These are phyloP conservation scores for Pilaira anomala DNA, from an alignment of 192 early-diverging fungal species.

Conservation along the genomic window DNA sequence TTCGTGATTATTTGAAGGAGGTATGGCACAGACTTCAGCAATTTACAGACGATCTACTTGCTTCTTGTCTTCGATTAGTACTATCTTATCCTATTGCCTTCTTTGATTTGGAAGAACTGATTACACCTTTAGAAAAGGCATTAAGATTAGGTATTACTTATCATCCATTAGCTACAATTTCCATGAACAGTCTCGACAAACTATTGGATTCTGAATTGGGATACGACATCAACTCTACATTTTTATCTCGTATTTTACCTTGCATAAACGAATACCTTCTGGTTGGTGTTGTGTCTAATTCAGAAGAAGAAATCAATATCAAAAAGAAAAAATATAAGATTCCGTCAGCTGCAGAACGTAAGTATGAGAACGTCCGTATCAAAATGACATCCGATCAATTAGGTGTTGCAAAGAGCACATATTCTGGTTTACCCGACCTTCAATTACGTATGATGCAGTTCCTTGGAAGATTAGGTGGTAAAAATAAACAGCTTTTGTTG, in stretches of 20 bases:
- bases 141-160: constrained; percentile 65
- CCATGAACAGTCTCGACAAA: constrained; percentile 59
- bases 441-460: constrained; percentile 60
- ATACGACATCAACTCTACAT: constrained; percentile 10
- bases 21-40: constrained; percentile 58
- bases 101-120: constrained; percentile 43
- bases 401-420: background rate
- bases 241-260: constrained; percentile 50
- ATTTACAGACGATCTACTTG: constrained; percentile 76
- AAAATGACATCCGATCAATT: constrained; percentile 3
- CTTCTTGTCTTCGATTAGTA: constrained; percentile 61
- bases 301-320: constrained; percentile 1
- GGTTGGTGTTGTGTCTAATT: constrained; percentile 37
- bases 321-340: constrained; percentile 3
- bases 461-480: constrained; percentile 61
- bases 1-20: constrained; percentile 52
- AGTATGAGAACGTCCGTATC: background rate
- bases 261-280: constrained; percentile 64
- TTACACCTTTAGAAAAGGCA: constrained; percentile 59
- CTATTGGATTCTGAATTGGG: constrained; percentile 38
- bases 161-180: constrained; percentile 57
- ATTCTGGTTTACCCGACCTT: constrained; percentile 32
- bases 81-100: constrained; percentile 60
- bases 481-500: constrained; percentile 46
- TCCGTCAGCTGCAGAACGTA: background rate